phyloP scores from a whole-genome alignment of 2,329 filamentous ascomycete genomes.

The Remersonia thermophila region DNA sequence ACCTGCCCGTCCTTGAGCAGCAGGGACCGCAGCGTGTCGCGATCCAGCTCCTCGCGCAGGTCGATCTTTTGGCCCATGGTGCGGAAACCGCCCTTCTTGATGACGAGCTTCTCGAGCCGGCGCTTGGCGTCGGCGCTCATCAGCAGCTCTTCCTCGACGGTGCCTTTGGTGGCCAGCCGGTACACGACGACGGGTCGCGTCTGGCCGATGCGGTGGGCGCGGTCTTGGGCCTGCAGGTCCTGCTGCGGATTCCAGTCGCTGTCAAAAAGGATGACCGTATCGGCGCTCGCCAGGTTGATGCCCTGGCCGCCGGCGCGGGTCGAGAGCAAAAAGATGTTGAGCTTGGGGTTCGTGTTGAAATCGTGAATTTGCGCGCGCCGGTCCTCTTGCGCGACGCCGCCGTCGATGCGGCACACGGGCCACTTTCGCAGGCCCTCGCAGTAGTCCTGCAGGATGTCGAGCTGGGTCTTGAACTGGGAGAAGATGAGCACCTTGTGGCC shows the following conservation, averaged over 20 bases:
- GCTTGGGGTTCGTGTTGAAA: slow-evolving; percentile 55
- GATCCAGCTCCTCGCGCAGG: slow-evolving; percentile 40
- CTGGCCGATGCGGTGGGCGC: slow-evolving; percentile 89
- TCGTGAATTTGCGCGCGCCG: slow-evolving; percentile 58
- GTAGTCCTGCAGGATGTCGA: slow-evolving; percentile 85
- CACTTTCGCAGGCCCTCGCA: slow-evolving; percentile 64
- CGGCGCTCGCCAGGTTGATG: slow-evolving; percentile 84
- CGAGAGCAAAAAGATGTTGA: slow-evolving; percentile 73
- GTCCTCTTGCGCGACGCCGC: slow-evolving; percentile 63
- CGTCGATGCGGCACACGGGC: slow-evolving; percentile 83
- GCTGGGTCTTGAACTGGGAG: slow-evolving; percentile 88
- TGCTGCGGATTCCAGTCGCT: slow-evolving; percentile 91
- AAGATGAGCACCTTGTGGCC: slow-evolving; percentile 92
- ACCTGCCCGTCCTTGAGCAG: slow-evolving; percentile 61
- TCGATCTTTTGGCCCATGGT: slow-evolving; percentile 52
- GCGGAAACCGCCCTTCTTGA: slow-evolving; percentile 80
- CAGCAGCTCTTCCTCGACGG: slow-evolving; percentile 79
- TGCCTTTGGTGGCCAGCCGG: slow-evolving; percentile 82
- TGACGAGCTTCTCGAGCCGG: slow-evolving; percentile 84
- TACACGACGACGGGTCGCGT: slow-evolving; percentile 86
- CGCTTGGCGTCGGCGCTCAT: slow-evolving; percentile 85
- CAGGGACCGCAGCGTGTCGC: slow-evolving; percentile 48
- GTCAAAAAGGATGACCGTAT: slow-evolving; percentile 89
- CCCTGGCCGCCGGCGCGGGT: slow-evolving; percentile 89
- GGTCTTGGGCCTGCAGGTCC: slow-evolving; percentile 91